These are phyloP conservation scores for Phytopythium mirpurense DNA, from an alignment of 352 stramenopile genomes.

Conservation along the genomic window DNA sequence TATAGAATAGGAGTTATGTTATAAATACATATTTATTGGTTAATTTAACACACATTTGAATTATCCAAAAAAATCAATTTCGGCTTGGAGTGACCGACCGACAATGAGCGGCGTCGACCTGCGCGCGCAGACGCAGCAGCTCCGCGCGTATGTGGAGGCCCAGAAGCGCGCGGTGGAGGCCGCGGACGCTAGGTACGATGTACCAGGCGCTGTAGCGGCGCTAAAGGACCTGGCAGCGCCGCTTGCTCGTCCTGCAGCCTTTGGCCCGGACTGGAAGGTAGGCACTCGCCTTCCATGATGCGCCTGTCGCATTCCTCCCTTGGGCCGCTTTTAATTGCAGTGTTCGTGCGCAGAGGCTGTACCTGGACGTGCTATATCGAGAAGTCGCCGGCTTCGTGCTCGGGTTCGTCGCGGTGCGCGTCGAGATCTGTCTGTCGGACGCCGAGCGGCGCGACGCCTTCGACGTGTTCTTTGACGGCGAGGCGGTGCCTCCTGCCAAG, in stretches of 20 bases:
- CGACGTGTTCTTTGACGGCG: constrained; percentile 52
- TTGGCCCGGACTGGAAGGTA: constrained; percentile 47
- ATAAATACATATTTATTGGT: neutral
- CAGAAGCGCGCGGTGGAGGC: constrained; percentile 38
- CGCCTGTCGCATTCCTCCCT: too few species aligned
- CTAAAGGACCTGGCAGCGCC: constrained; percentile 35
- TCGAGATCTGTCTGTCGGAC: constrained; percentile 44
- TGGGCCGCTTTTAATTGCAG: too few species aligned
- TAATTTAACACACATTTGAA: neutral
- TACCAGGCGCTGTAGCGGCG: constrained; percentile 18
- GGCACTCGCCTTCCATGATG: neutral
- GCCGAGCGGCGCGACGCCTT: constrained; percentile 35
- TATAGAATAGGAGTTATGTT: too few species aligned
- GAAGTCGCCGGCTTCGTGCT: constrained; percentile 49
- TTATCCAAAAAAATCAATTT: neutral
- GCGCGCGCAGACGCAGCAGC: constrained; percentile 20
- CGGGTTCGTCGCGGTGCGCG: constrained; percentile 41
- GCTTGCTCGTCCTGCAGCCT: constrained; percentile 20
- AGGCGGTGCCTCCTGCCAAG: constrained; percentile 27
- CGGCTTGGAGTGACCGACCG: too few species aligned
- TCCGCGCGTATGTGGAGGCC: constrained; percentile 45
- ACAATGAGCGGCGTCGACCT: neutral
- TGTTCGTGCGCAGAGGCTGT: constrained; percentile 27
- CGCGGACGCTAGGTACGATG: constrained; percentile 46
- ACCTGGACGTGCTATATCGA: constrained; percentile 49